phyloP scores from a whole-genome alignment of 2,329 filamentous ascomycete genomes.

The Emergomyces pasteurianus region DNA sequence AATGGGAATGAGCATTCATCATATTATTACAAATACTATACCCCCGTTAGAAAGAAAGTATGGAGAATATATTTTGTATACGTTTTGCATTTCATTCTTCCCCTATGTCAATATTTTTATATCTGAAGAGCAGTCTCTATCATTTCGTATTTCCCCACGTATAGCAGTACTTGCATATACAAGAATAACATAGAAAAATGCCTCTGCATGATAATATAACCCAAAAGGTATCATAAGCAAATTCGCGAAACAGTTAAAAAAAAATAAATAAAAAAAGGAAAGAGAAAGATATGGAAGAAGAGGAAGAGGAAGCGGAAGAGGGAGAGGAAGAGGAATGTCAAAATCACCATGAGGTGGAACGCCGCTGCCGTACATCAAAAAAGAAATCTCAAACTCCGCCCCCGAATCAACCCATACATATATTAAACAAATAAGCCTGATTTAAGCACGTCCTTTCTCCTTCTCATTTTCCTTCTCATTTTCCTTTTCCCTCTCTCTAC shows the following conservation, averaged over 20 bases:
- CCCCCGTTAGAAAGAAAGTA: neutral
- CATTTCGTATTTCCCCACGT: neutral
- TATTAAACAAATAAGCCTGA: neutral
- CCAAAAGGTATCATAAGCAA: neutral
- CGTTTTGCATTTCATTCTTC: neutral
- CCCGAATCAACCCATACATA: neutral
- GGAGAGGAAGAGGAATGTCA: too few relatives aligned
- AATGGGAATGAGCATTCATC: neutral
- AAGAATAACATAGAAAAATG: neutral
- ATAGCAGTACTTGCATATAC: neutral
- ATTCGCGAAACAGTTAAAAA: too few relatives aligned
- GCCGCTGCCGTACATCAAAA: too few relatives aligned
- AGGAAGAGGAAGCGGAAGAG: neutral
- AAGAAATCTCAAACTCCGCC: too few relatives aligned
- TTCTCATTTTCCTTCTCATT: slow-evolving; percentile 13
- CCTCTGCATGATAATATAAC: neutral
- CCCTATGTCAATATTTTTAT: neutral
- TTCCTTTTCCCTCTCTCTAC: slow-evolving; percentile 14
- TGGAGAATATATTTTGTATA: neutral
- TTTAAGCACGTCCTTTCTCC: slow-evolving; percentile 6
- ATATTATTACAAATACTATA: neutral
- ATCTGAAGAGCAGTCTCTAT: too few relatives aligned
- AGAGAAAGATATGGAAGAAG: too few relatives aligned
- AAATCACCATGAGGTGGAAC: too few relatives aligned
- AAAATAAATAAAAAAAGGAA: neutral